A percentile compares a stretch with the other conserved stretches of the same genome.
Conservation (phyloP, 1,284 basidiomycete genomes). For the Trametes pubescens region DNA sequence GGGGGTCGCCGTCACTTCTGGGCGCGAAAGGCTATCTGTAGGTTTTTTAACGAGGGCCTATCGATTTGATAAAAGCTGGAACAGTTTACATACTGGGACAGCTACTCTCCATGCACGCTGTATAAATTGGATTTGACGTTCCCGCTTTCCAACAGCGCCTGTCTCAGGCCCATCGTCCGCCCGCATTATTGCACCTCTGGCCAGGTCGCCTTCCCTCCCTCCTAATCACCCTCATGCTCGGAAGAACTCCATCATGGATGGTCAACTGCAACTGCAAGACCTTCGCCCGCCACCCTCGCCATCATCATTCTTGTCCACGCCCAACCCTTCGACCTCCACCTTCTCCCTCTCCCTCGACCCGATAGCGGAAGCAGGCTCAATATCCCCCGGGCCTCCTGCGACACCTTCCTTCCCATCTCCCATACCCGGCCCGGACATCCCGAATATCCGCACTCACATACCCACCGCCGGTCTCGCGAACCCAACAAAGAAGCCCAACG, state of each 20-base stretch:
- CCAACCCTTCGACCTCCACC: constrained; percentile 61
- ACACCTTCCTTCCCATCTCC: constrained; percentile 42
- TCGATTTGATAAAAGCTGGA: too few species aligned
- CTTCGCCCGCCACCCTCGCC: constrained; percentile 43
- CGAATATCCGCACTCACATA: constrained; percentile 32
- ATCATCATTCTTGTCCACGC: constrained; percentile 49
- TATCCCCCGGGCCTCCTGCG: constrained; percentile 39
- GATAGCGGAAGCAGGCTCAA: constrained; percentile 61
- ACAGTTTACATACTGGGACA: neutral
- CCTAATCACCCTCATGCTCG: constrained; percentile 79
- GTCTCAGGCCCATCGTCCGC: constrained; percentile 38
- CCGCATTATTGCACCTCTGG: constrained; percentile 54
- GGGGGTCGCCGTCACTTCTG: too few species aligned
- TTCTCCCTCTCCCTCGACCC: constrained; percentile 75
- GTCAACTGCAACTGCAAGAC: constrained; percentile 52
- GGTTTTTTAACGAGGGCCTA: too few species aligned
- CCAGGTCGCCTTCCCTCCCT: constrained; percentile 60
- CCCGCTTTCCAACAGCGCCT: neutral
- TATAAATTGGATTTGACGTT: neutral
- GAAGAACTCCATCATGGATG: constrained; percentile 73
- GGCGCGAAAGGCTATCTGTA: too few species aligned
- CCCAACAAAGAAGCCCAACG: constrained; percentile 20
- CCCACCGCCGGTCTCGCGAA: constrained; percentile 20
- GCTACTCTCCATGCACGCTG: neutral
- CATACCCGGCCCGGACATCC: constrained; percentile 24